These are phyloP conservation scores for Cladosporium sp. DNA, from an alignment of 2,329 filamentous ascomycete species.

Conservation along the genomic window DNA sequence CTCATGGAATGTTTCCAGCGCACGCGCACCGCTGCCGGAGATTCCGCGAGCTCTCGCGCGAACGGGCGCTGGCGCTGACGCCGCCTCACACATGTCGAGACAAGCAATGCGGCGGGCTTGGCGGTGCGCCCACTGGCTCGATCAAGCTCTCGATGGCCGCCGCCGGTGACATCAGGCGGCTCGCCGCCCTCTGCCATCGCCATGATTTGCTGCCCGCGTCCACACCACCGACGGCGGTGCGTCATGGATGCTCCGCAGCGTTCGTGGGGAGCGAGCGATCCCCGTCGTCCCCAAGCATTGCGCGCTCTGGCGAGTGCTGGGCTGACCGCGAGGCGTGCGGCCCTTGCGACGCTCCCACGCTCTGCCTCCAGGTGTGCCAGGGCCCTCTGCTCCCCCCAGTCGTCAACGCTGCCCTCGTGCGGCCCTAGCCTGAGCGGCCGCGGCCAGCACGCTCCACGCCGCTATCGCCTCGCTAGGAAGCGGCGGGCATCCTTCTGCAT, in stretches of 20 bases:
- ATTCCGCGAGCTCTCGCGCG: background rate
- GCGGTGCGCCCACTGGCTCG: background rate
- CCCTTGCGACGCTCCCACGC: too few relatives aligned
- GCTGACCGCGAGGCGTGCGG: conserved; percentile 1
- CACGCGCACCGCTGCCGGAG: background rate
- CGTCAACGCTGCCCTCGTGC: background rate
- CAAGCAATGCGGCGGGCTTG: conserved; percentile 6
- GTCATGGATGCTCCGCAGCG: conserved; percentile 8
- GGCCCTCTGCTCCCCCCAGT: background rate
- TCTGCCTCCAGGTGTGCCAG: background rate
- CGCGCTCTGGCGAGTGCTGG: background rate
- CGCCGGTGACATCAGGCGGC: conserved; percentile 8
- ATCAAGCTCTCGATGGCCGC: background rate
- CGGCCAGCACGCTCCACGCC: background rate
- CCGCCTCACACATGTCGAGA: background rate
- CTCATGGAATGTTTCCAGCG: background rate
- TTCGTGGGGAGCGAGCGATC: background rate
- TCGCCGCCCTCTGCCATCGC: background rate
- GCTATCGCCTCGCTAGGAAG: conserved; percentile 2
- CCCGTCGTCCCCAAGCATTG: background rate
- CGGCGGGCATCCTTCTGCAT: conserved; percentile 1
- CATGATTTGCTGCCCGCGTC: background rate
- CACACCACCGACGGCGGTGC: background rate
- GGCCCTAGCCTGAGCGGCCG: background rate
- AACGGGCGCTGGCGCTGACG: background rate